Conservation (phyloP, 345 rosid genomes). For the Corchorus olitorius region DNA sequence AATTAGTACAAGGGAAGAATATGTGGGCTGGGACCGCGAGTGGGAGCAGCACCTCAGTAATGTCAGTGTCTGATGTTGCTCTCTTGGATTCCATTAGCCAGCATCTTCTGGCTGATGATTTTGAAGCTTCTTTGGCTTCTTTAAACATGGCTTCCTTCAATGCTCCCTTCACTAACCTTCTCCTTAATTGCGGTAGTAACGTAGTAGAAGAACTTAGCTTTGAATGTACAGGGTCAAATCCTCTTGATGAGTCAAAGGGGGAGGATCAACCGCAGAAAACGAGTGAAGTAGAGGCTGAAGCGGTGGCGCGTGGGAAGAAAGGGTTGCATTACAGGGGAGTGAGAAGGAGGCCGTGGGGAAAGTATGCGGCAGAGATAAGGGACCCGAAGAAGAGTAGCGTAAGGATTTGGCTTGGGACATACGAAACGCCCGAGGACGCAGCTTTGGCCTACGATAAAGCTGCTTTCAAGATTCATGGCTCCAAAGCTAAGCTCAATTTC, state of each 20-base stretch:
- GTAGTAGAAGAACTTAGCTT: neutral
- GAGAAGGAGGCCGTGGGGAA: constrained; percentile 70
- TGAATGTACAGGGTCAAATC: constrained; percentile 16
- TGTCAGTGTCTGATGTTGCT: constrained; percentile 15
- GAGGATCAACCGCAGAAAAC: neutral
- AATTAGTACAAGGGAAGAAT: no score
- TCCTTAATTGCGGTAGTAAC: neutral
- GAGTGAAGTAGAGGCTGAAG: neutral
- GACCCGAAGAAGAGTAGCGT: constrained; percentile 62
- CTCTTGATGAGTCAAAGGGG: neutral
- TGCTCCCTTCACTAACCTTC: constrained; percentile 19
- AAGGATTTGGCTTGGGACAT: constrained; percentile 68
- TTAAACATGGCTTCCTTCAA: constrained; percentile 5
- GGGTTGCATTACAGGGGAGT: constrained; percentile 28
- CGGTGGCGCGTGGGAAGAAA: neutral
- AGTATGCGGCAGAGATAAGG: constrained; percentile 68
- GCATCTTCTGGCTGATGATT: constrained; percentile 33
- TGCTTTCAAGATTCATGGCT: constrained; percentile 56
- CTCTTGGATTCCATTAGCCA: constrained; percentile 28
- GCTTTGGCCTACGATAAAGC: constrained; percentile 60
- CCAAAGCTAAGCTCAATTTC: constrained; percentile 60
- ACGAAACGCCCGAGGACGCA: constrained; percentile 64
- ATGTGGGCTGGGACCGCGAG: no score
- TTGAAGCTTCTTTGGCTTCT: neutral
- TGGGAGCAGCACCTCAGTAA: no score